Evolutionary conservation across 2,329 filamentous ascomycete species (phyloP), one percentile per base, ranked within the genome.

Genomic region (Penicillium sp.): DNA sequence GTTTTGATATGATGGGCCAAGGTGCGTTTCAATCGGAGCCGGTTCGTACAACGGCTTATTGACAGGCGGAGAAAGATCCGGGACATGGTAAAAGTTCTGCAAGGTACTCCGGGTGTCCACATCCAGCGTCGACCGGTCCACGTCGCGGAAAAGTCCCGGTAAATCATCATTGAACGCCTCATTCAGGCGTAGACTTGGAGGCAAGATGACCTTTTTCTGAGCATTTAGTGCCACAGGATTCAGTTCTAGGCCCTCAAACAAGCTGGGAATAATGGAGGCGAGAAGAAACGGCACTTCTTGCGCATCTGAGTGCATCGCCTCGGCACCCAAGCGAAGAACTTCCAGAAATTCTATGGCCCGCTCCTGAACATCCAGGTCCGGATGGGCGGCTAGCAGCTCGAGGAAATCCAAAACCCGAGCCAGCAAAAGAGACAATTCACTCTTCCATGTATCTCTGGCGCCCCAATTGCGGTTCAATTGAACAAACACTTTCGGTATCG

Each of bases 281-380:
- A 99, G 81, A 2, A 99, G 80, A 13, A 95, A 76, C 2, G 94
- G 94, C 9, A 89, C 81, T 57, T 94, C 87, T 18, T 74, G 59
- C 3, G 61, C 55, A 36, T 65, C 61, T 4, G 70, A 64, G 4
- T 65, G 68, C 33, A 78, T 58, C 38, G 93, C 91, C 74, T 99
- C 94, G 1, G 86, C 85, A 2, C 90, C 90, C 42, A 99, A 79
- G 53, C 90, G 90, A 65, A 97, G 83, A 12, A 97, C 79, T 68
- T 99, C 94, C 0, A 91, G 81, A 63, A 96, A 95, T 67, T 96
- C 92, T 1, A 96, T 92, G 3, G 92, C 88, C 51, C 94, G 85
- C 71, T 97, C 94, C 73, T 99, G 94, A 3, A 99, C 91, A 68
- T 99, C 94, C 1, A 99, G 79, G 63, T 86, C 90, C 0, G 93